phyloP scores from a whole-genome alignment of 768 basidiomycete species.

The Suillus ampliporus region DNA sequence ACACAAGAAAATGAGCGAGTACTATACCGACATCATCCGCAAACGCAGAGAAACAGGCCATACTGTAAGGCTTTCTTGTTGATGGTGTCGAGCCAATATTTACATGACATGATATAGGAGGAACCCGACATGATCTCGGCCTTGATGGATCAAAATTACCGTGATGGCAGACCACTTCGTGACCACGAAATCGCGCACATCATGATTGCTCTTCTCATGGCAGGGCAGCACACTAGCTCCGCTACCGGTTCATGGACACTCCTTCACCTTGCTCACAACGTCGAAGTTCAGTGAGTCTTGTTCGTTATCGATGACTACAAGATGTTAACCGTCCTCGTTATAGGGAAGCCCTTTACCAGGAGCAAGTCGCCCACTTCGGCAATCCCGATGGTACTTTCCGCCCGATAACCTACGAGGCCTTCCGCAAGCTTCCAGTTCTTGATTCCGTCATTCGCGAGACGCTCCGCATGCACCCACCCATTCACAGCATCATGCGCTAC shows the following conservation, averaged over 20 bases:
- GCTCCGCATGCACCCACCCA: constrained; percentile 90
- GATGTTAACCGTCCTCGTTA: constrained; percentile 1
- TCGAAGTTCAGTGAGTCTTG: constrained; percentile 70
- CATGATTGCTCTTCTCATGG: constrained; percentile 99
- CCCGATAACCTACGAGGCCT: constrained; percentile 83
- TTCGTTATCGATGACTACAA: background rate
- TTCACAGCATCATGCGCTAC: constrained; percentile 94
- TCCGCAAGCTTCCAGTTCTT: constrained; percentile 81
- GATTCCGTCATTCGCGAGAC: constrained; percentile 94
- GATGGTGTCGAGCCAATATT: background rate
- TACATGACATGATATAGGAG: constrained; percentile 46
- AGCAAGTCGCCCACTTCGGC: constrained; percentile 85
- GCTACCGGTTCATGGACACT: constrained; percentile 91
- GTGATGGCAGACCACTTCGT: constrained; percentile 72
- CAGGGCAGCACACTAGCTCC: constrained; percentile 98
- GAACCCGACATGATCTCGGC: constrained; percentile 94
- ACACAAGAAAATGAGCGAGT: constrained; percentile 91
- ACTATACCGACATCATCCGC: constrained; percentile 87
- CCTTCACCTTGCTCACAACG: constrained; percentile 81
- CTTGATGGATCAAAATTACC: constrained; percentile 83
- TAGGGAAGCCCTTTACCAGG: constrained; percentile 85
- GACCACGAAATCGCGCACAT: constrained; percentile 98
- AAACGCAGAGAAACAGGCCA: constrained; percentile 62
- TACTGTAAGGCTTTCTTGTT: constrained; percentile 32
- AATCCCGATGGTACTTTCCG: constrained; percentile 82